A percentile compares a stretch with the other conserved stretches of the same genome.
Conservation (phyloP, 1,139 yeast genomes). For the Casaregolazyma lundiana region DNA sequence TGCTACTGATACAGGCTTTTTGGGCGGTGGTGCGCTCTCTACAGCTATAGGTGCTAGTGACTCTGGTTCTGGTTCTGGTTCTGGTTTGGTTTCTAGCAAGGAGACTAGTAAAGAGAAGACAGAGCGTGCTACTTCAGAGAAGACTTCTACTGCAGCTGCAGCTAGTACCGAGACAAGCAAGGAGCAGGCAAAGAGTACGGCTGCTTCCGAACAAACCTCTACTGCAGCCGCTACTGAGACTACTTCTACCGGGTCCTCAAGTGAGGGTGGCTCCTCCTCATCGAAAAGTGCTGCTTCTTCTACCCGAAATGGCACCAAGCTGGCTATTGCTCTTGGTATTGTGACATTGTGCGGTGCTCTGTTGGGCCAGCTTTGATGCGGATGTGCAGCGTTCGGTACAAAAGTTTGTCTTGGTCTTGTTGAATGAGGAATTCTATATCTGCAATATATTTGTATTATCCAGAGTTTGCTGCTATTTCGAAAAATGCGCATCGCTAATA, state of each 20-base stretch:
- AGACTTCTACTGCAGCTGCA: constrained; percentile 13
- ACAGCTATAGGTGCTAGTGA: constrained; percentile 11
- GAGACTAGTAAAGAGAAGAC: constrained; percentile 8
- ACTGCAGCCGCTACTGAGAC: constrained; percentile 6
- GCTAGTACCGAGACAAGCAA: constrained; percentile 12
- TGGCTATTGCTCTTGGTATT: neutral
- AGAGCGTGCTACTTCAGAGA: constrained; percentile 13
- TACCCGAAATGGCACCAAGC: neutral
- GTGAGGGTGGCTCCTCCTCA: constrained; percentile 2
- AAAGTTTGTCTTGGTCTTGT: neutral
- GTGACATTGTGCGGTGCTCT: neutral
- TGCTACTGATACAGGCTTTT: constrained; percentile 11
- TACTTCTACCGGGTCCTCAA: constrained; percentile 1
- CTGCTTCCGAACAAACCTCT: constrained; percentile 8
- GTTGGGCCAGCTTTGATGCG: too few relatives aligned
- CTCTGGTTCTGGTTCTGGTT: constrained; percentile 12
- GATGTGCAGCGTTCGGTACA: too few relatives aligned
- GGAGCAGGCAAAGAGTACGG: neutral
- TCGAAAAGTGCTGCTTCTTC: neutral
- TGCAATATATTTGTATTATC: neutral
- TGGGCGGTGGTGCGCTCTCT: constrained; percentile 13
- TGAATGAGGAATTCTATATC: neutral
- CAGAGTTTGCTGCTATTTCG: neutral
- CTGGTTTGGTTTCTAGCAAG: too few relatives aligned
- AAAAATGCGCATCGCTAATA: too few relatives aligned